Evolutionary conservation across 1,139 yeast species (phyloP).

Genomic region (Hansenula lynferdii): DNA sequence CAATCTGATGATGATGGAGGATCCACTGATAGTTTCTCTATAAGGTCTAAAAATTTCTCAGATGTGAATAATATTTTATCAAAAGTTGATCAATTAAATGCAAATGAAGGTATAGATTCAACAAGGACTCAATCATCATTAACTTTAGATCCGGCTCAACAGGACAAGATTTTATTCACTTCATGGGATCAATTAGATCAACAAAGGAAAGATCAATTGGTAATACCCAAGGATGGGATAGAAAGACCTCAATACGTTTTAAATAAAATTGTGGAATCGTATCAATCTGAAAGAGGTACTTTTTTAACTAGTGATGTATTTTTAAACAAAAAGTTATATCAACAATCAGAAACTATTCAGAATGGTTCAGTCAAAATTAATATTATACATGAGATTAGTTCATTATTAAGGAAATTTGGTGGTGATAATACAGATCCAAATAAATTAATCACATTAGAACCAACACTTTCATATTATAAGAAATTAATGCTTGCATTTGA

Average conservation of each 20-base stretch:
- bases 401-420: constrained; percentile 5
- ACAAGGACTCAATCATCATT: background rate
- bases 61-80: background rate
- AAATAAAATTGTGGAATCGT: constrained; percentile 8
- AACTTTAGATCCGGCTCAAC: background rate
- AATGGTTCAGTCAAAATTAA: constrained; percentile 14
- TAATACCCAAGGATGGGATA: constrained; percentile 3
- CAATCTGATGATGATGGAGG: constrained; percentile 1
- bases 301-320: constrained; percentile 6
- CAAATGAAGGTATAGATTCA: background rate
- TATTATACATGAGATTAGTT: constrained; percentile 13
- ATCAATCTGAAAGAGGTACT: constrained; percentile 6
- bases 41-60: background rate
- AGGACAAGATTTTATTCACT: background rate
- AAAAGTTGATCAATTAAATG: background rate
- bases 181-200: background rate
- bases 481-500: constrained; percentile 13
- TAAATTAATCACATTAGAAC: background rate
- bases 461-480: constrained; percentile 7
- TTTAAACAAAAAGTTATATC: constrained; percentile 6
- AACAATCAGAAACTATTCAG: constrained; percentile 4
- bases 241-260: constrained; percentile 5
- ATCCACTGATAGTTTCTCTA: constrained; percentile 1
- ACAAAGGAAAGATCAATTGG: background rate
- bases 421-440: constrained; percentile 1